These are phyloP conservation scores for Agaricus subrufescens DNA, from an alignment of 768 basidiomycete genomes.

Conservation along the genomic window DNA sequence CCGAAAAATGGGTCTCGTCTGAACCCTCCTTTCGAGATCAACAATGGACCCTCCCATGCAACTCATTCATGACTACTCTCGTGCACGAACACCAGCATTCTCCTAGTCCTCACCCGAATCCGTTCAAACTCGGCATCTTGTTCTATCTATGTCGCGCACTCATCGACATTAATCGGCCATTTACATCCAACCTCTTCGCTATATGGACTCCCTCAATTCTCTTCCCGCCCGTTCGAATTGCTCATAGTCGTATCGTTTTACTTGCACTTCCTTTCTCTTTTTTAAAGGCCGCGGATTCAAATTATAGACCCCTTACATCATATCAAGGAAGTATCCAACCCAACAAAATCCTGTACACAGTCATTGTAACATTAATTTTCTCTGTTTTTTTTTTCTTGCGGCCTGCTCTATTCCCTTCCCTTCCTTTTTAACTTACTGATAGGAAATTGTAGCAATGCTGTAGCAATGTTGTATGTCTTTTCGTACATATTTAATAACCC, in stretches of 20 bases:
- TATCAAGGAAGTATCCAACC: neutral
- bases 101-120: neutral
- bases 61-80: neutral
- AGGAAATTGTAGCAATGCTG: conserved; percentile 5
- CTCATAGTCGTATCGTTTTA: neutral
- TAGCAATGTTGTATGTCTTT: neutral
- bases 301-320: neutral
- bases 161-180: neutral
- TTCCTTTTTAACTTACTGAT: neutral
- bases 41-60: neutral
- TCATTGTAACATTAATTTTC: neutral
- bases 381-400: neutral
- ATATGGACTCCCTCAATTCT: neutral
- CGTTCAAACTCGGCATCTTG: neutral
- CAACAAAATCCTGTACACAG: neutral
- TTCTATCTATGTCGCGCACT: neutral
- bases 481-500: neutral
- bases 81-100: neutral
- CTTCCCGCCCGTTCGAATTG: no score
- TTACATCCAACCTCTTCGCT: neutral
- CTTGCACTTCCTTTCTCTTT: neutral
- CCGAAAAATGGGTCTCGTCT: conserved; percentile 55
- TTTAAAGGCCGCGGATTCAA: neutral
- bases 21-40: conserved; percentile 11
- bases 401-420: neutral